Evolutionary conservation across 2,329 filamentous ascomycete genomes (phyloP).

Genomic region (Periconia digitata): DNA sequence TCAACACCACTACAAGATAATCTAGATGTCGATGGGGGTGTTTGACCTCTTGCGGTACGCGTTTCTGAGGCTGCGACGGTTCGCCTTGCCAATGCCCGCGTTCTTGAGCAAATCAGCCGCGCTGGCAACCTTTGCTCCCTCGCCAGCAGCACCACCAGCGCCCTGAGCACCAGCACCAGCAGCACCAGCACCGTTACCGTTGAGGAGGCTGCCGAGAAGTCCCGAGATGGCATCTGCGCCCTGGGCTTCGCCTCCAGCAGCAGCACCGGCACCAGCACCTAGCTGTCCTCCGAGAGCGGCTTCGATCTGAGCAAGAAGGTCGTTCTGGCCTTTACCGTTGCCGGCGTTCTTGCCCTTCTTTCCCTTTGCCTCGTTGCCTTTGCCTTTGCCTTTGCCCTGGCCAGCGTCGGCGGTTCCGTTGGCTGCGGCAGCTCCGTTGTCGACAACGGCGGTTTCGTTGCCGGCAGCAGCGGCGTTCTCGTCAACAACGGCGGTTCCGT

Average conservation of each 20-base stretch:
- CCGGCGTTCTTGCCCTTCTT: constrained; percentile 3
- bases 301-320: constrained; percentile 2
- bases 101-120: neutral
- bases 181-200: constrained; percentile 5
- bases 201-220: constrained; percentile 7
- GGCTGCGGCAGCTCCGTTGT: constrained; percentile 1
- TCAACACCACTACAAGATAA: neutral
- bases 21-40: neutral
- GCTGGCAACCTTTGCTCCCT: neutral
- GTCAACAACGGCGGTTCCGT: constrained; percentile 10
- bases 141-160: constrained; percentile 1
- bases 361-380: neutral
- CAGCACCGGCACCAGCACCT: constrained; percentile 3
- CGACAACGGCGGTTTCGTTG: neutral
- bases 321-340: constrained; percentile 10
- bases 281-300: constrained; percentile 1
- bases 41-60: neutral
- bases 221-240: neutral
- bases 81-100: neutral
- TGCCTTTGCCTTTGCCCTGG: constrained; percentile 6
- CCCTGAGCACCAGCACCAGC: constrained; percentile 3
- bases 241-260: neutral
- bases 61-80: too few relatives aligned
- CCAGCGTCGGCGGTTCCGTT: constrained; percentile 5
- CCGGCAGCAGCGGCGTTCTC: constrained; percentile 3